These are phyloP conservation scores for Ceratocystiopsis brevicomis DNA, from an alignment of 2,329 filamentous ascomycete species.

Conservation along the genomic window DNA sequence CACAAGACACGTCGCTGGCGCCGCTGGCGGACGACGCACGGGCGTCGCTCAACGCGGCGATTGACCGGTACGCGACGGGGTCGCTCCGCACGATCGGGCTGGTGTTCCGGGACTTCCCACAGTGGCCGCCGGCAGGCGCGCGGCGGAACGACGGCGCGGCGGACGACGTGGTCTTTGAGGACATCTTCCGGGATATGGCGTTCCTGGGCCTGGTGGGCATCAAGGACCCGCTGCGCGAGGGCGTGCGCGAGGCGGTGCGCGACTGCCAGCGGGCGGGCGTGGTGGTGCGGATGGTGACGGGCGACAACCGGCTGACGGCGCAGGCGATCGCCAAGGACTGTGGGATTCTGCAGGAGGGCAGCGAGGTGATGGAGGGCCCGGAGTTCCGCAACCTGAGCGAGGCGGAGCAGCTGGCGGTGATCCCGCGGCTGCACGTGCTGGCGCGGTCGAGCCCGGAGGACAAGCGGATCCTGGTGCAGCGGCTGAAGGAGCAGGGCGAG, in stretches of 20 bases:
- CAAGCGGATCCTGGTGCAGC: conserved; percentile 53
- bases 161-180: conserved; percentile 44
- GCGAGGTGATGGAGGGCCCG: conserved; percentile 60
- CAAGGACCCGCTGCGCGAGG: conserved; percentile 58
- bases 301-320: conserved; percentile 63
- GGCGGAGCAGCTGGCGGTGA: conserved; percentile 44
- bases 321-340: conserved; percentile 64
- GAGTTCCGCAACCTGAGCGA: conserved; percentile 55
- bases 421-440: conserved; percentile 51
- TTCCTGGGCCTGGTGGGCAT: conserved; percentile 59
- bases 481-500: conserved; percentile 53
- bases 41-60: conserved; percentile 42
- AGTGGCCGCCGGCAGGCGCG: conserved; percentile 57
- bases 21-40: conserved; percentile 33
- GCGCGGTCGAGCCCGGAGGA: conserved; percentile 60
- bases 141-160: conserved; percentile 34
- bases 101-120: conserved; percentile 65
- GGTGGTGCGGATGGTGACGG: conserved; percentile 69
- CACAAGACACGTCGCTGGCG: conserved; percentile 22
- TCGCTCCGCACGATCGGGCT: conserved; percentile 75
- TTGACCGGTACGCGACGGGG: conserved; percentile 57
- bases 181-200: conserved; percentile 47
- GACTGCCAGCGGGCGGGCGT: conserved; percentile 61
- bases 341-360: conserved; percentile 50
- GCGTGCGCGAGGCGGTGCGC: conserved; percentile 54